Evolutionary conservation across 1,284 basidiomycete genomes (phyloP).

Genomic region (Trametes hirsuta): DNA sequence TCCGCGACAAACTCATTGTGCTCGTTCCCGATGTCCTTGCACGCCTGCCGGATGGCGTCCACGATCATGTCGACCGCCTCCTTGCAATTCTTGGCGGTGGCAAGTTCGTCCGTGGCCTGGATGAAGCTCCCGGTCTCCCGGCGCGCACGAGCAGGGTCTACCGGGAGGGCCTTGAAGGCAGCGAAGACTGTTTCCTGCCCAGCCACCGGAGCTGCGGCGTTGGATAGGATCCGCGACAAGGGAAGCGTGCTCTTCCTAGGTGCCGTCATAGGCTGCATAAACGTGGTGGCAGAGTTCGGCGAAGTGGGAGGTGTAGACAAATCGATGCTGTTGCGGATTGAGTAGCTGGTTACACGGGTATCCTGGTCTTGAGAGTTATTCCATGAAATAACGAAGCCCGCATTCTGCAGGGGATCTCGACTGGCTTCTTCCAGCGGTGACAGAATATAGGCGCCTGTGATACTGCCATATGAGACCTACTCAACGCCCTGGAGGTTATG

Average conservation of each 20-base stretch:
- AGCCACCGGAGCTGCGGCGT: slow-evolving; percentile 36
- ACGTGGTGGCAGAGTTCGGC: slow-evolving; percentile 17
- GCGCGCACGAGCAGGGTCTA: slow-evolving; percentile 63
- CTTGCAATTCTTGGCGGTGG: slow-evolving; percentile 67
- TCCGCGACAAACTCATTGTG: slow-evolving; percentile 57
- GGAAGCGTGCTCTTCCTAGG: slow-evolving; percentile 30
- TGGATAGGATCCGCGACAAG: slow-evolving; percentile 39
- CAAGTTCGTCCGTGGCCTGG: slow-evolving; percentile 64
- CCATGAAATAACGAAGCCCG: slow-evolving; percentile 83
- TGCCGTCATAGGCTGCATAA: slow-evolving; percentile 11
- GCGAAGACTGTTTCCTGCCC: slow-evolving; percentile 52
- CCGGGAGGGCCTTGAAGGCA: slow-evolving; percentile 77
- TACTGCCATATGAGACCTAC: not conserved
- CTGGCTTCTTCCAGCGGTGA: slow-evolving; percentile 90
- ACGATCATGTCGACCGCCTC: slow-evolving; percentile 80
- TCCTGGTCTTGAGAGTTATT: slow-evolving; percentile 58
- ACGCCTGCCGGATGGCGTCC: slow-evolving; percentile 68
- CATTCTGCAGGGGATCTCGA: slow-evolving; percentile 84
- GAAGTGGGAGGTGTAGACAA: slow-evolving; percentile 32
- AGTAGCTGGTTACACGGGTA: slow-evolving; percentile 82
- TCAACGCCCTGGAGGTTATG: not conserved
- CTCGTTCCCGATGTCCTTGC: slow-evolving; percentile 60
- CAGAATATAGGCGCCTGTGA: slow-evolving; percentile 83
- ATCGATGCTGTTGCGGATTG: slow-evolving; percentile 70
- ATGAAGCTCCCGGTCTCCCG: slow-evolving; percentile 56